A percentile compares a stretch with the other conserved stretches of the same genome.
Conservation (phyloP, 1,284 basidiomycete species). For the Cystobasidium pallidum region DNA sequence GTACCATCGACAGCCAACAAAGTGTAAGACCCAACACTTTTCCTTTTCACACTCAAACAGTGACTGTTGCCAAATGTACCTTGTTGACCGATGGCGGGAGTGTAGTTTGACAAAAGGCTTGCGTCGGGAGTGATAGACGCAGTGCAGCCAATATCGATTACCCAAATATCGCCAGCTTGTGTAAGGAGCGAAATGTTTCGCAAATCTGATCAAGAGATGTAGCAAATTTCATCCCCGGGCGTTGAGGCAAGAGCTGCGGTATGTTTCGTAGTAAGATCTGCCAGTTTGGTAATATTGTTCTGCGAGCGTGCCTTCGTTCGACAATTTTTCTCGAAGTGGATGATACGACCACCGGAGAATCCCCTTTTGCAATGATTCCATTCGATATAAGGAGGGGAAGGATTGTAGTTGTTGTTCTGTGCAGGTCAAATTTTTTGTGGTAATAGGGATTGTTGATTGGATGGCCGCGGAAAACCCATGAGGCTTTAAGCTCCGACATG, state of each 20-base stretch:
- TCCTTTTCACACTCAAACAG: conserved; percentile 2
- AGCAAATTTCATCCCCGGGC: background rate
- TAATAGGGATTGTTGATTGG: too few relatives aligned
- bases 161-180: background rate
- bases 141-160: conserved; percentile 28
- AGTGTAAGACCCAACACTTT: background rate
- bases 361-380: background rate
- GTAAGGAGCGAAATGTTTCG: background rate
- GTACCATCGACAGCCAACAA: conserved; percentile 1
- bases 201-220: conserved; percentile 10
- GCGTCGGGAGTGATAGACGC: conserved; percentile 16
- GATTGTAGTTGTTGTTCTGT: too few relatives aligned
- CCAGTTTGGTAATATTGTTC: background rate
- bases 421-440: too few relatives aligned
- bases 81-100: background rate
- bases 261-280: background rate
- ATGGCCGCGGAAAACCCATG: too few relatives aligned
- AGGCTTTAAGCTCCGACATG: too few relatives aligned
- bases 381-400: conserved; percentile 1
- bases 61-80: conserved; percentile 9
- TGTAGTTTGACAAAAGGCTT: conserved; percentile 4
- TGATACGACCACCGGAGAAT: background rate
- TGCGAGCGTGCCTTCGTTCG: background rate
- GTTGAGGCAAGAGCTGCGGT: background rate
- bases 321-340: background rate